Base-by-base conservation (phyloP, 164 flowering plant species). In the Houttuynia cordata region DNA sequence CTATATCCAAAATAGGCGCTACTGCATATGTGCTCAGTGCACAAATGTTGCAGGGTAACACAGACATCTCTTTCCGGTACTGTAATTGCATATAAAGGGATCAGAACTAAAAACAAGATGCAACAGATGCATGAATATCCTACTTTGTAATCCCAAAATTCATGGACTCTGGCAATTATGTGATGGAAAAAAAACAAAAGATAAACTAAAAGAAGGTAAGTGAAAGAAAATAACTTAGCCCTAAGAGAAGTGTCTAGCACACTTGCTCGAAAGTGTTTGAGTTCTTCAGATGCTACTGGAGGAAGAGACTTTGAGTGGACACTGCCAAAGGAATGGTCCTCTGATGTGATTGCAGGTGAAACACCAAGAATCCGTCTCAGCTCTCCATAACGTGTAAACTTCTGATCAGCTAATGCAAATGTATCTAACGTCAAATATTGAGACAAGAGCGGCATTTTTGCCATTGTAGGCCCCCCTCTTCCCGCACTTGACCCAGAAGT, bases 351-450 rank as follows among this genome's bases (percentile, higher is more conserved):
- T 34, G 83, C 81, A 68, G 67, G 57, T 51, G 88, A 62, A 64
- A 74, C 50, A 24, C 86, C 84, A 17, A 85, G 62, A 55, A 68
- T 76, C 67, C 79, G 78, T 66, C 81, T 76, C 22, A 78, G 56
- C 68, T 87, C 98, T 56, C 76, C 84, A 8, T 73, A 56, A 42
- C 83, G 74, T 4, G 74, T 60, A 71, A 68, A 72, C 58, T 77
- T 91, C 62, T 68, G 84, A 64, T 88, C 88, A 49, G 74, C 79
- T 65, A 83, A 62, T 12, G 72, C 54, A 53, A 91, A 67, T 18
- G 78, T 83, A 62, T 88, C 95, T 75, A 91, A 66, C 20, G 59
- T 56, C 62, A 86, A 68, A 68, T 71, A 75, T 60, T 84, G 88
- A 10, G 82, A 66, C 53, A 82, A 45, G 1, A 80, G 71, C 21